Percentiles rank a stretch among this genome's conserved stretches.
Conservation (phyloP, 352 stramenopile species). For the Blastocystis hominis region DNA sequence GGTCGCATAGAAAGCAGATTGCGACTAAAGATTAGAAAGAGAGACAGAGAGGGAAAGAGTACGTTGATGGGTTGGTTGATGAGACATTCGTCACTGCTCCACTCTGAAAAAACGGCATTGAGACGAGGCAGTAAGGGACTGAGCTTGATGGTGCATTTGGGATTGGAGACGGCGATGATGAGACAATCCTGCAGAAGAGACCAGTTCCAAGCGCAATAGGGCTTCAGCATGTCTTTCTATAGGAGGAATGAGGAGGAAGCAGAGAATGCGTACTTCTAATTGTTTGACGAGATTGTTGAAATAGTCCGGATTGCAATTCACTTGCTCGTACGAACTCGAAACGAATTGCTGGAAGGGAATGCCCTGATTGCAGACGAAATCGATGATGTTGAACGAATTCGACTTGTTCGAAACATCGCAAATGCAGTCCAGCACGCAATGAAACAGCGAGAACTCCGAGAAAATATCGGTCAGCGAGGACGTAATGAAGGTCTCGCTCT, state of each 20-base stretch:
- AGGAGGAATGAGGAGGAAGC: background rate
- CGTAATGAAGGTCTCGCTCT: constrained; percentile 24
- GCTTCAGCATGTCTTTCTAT: constrained; percentile 3
- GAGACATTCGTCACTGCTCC: background rate
- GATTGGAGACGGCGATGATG: background rate
- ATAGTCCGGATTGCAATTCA: background rate
- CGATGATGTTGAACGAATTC: background rate
- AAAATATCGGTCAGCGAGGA: background rate
- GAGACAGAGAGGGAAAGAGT: background rate
- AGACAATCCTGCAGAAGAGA: constrained; percentile 1
- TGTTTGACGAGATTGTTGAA: background rate
- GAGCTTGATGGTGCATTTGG: background rate
- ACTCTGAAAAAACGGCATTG: background rate
- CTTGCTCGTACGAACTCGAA: background rate
- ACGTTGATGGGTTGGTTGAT: background rate
- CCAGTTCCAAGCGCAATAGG: background rate
- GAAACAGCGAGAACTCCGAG: constrained; percentile 6
- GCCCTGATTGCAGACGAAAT: constrained; percentile 17
- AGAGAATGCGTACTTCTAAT: background rate
- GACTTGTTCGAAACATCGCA: background rate
- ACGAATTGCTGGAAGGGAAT: constrained; percentile 45
- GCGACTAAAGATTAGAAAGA: background rate
- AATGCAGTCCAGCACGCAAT: constrained; percentile 35
- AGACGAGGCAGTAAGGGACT: background rate
- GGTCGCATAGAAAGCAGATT: background rate